Base-by-base conservation (phyloP, 192 early-diverging fungal genomes). In the Coemansia reversa region DNA sequence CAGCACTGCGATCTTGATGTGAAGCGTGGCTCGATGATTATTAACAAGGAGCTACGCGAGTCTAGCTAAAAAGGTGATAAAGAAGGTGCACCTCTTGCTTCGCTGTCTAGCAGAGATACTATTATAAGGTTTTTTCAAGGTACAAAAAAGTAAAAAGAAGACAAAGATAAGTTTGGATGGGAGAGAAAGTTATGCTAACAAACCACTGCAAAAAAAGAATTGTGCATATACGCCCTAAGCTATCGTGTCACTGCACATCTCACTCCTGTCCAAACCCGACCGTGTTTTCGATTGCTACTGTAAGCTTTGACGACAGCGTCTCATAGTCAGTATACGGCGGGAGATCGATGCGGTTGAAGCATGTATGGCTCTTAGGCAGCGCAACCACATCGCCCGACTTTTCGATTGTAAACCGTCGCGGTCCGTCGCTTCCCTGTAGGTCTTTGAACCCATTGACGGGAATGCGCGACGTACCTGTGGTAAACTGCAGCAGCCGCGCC, bases 371-470 rank as follows among this genome's bases (percentile, higher is more conserved):
- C 77, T 98, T 97, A 12, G 96, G 96, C 65, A 98, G 78, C 27
- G 87, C 85, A 8, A 87, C 83, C 19, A 88, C 81, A 52, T 96
- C 93, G 14, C 95, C 95, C 16, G 91, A 85, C 74, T 94, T 96
- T 72, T 98, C 96, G 62, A 98, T 93, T 0, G 94, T 96, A 67
- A 98, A 98, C 42, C 92, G 82, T 47, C 96, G 81, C 6, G 96
- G 96, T 0, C 96, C 96, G 76, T 98, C 96, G 65, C 87, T 90
- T 32, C 96, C 96, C 78, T 98, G 96, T 50, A 98, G 74, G 70
- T 98, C 96, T 69, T 96, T 98, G 82, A 98, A 98, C 5, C 96
- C 96, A 65, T 97, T 98, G 69, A 98, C 95, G 3, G 96, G 96
- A 65, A 98, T 96, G 35, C 96, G 89, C 27, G 93, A 96, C 0